Evolutionary conservation across 306 rosid species (phyloP).

Genomic region (cucumber (Cucumis sativus)): Cucumber_9930_V3 NC_026659.2:31747501-31748000

Average conservation of each 20-base stretch:
- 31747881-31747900: constrained; percentile 54
- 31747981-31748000: constrained; percentile 61
- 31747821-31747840: constrained; percentile 96
- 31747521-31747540: constrained; percentile 94
- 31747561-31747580: background rate
- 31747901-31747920: constrained; percentile 55
- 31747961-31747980: constrained; percentile 93
- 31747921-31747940: constrained; percentile 73
- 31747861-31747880: constrained; percentile 84
- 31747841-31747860: constrained; percentile 85
- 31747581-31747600: background rate
- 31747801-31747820: constrained; percentile 54
- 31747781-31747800: background rate
- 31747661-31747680: constrained; percentile 99
- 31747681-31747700: constrained; percentile 97
- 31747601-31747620: background rate
- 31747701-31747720: constrained; percentile 11
- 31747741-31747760: background rate
- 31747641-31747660: constrained; percentile 87
- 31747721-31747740: background rate
- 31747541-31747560: constrained; percentile 21
- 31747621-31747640: constrained; percentile 76
- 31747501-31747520: constrained; percentile 89
- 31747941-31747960: constrained; percentile 84
- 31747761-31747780: constrained; percentile 3